Base-by-base conservation (phyloP, 768 basidiomycete species). In the Porpolomopsis calyptriformis region DNA sequence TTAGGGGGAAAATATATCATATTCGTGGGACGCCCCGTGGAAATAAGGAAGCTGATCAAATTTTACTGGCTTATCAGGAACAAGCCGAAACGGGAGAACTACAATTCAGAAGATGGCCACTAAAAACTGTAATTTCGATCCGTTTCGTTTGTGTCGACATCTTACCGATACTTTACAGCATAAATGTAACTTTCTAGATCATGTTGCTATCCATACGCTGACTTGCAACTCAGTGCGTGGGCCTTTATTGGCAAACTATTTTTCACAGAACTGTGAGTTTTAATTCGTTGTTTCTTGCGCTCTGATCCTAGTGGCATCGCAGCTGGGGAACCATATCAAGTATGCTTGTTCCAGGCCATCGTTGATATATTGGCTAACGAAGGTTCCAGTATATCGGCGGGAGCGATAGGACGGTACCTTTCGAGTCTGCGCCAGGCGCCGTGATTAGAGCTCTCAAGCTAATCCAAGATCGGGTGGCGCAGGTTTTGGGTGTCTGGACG, bases 281-380 rank as follows among this genome's bases (percentile, higher is more conserved):
- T 31, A 31, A 7, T 14, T 31, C 14, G 26, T 16, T 18, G 24
- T 23, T 40, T 29, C 40, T 25, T 16, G 26, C 16, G 31, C 44
- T 16, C 39, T 29, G 20, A 42, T 31, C 29, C 27, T n/a, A 46
- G 26, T 45, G 24, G 48, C 43, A 33, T 44, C 12, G 23, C 51
- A 89, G 86, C 82, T 46, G 86, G 86, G 24, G 80, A 77, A 55
- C 80, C 84, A n/a, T 89, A 89, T 53, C 77, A 84, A 59, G 85
- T 83, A 58, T 5, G 66, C 43, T 23, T 12, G 18, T 46, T 22
- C 24, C 19, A 36, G 40, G 49, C 22, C 40, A 35, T 14, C 6
- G 8, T 22, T 39, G 12, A 24, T 25, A 1, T 35, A 39, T 8
- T 34, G 26, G 20, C 26, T 42, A 43, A 38, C 14, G 52, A 12